phyloP scores from a whole-genome alignment of 768 basidiomycete genomes.

The Cystobasidium onofrii region DNA sequence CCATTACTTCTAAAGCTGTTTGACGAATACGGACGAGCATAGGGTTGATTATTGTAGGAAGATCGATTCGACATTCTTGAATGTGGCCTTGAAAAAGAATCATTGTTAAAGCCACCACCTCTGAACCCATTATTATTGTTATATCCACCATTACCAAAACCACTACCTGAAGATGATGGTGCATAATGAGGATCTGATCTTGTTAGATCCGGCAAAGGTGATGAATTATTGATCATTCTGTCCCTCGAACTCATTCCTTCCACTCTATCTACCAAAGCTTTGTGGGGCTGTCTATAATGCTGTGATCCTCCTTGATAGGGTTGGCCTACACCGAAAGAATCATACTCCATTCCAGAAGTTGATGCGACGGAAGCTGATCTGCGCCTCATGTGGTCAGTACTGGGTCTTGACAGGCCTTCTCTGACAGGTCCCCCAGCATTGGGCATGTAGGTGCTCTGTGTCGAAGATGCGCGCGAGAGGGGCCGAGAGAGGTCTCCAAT shows the following conservation, averaged over 20 bases:
- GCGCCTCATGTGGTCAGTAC: neutral
- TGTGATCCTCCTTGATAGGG: neutral
- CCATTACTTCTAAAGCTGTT: slow-evolving; percentile 4
- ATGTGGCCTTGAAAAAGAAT: neutral
- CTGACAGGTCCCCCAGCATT: neutral
- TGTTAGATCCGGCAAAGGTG: slow-evolving; percentile 9
- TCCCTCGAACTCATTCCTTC: neutral
- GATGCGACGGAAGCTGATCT: slow-evolving; percentile 1
- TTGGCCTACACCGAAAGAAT: neutral
- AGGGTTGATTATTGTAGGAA: neutral
- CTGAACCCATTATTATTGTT: neutral
- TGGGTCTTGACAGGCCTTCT: neutral
- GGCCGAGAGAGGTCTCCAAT: slow-evolving; percentile 1
- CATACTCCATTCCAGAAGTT: slow-evolving; percentile 4
- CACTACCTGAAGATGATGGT: neutral
- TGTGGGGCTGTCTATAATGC: neutral
- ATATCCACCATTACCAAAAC: no score
- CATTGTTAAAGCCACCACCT: neutral
- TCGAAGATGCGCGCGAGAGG: neutral
- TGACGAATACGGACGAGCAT: slow-evolving; percentile 7
- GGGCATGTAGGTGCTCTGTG: neutral
- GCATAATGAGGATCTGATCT: neutral
- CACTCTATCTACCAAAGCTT: neutral
- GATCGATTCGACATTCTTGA: slow-evolving; percentile 26
- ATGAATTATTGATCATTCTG: neutral